phyloP scores from a whole-genome alignment of 1,284 basidiomycete species.

The Trametes hirsuta region DNA sequence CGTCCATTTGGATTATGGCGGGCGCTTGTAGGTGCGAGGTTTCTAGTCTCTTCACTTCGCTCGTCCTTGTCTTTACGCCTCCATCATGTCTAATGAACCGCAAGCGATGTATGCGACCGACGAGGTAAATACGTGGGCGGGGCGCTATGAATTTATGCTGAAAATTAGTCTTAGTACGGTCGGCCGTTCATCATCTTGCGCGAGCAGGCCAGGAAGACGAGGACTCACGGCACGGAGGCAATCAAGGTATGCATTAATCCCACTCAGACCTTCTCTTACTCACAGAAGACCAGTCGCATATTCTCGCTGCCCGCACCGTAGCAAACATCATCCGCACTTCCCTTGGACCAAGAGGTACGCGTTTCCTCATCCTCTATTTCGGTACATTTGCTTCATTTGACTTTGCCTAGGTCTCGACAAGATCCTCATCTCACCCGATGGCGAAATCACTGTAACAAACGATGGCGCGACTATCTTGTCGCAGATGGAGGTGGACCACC shows the following conservation, averaged over 20 bases:
- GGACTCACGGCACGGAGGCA: slow-evolving; percentile 92
- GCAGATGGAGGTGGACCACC: slow-evolving; percentile 98
- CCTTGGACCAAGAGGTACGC: slow-evolving; percentile 86
- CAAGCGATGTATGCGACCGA: slow-evolving; percentile 89
- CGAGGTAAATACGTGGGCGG: slow-evolving; percentile 57
- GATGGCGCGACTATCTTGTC: slow-evolving; percentile 96
- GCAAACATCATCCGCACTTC: slow-evolving; percentile 96
- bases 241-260: slow-evolving; percentile 75
- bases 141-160: background rate
- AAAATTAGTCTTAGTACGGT: slow-evolving; percentile 68
- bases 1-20: slow-evolving; percentile 3
- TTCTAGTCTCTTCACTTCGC: slow-evolving; percentile 13
- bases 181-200: slow-evolving; percentile 97
- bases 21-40: slow-evolving; percentile 3
- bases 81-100: slow-evolving; percentile 45
- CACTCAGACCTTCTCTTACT: background rate
- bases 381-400: slow-evolving; percentile 1
- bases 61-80: slow-evolving; percentile 2
- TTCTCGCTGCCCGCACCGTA: slow-evolving; percentile 91
- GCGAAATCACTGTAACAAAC: slow-evolving; percentile 98
- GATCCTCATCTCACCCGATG: slow-evolving; percentile 98
- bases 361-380: background rate
- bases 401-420: slow-evolving; percentile 85
- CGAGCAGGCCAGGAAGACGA: slow-evolving; percentile 94
- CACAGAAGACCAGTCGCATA: slow-evolving; percentile 75